phyloP scores from a whole-genome alignment of 1,139 yeast species.

The Insectozyma bohioensis region DNA sequence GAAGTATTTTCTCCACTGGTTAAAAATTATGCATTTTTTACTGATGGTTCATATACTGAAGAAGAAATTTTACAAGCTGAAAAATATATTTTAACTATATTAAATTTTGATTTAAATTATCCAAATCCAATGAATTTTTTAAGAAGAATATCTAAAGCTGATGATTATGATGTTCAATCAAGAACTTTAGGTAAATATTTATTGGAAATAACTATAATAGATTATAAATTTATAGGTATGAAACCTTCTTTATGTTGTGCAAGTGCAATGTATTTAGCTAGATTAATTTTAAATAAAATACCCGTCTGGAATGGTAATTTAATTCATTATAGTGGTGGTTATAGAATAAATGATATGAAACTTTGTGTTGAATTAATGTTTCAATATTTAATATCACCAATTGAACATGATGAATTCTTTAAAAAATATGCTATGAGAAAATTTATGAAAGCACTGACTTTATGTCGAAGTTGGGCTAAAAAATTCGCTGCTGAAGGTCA shows the following conservation, averaged over 20 bases:
- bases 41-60: slow-evolving; percentile 81
- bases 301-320: slow-evolving; percentile 82
- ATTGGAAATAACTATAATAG: slow-evolving; percentile 78
- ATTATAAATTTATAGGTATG: slow-evolving; percentile 75
- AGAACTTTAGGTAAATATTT: slow-evolving; percentile 91
- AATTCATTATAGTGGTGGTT: slow-evolving; percentile 92
- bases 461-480: slow-evolving; percentile 92
- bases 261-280: slow-evolving; percentile 85
- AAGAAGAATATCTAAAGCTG: slow-evolving; percentile 92
- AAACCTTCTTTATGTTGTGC: slow-evolving; percentile 87
- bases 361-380: slow-evolving; percentile 73
- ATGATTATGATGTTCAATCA: slow-evolving; percentile 88
- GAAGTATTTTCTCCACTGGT: slow-evolving; percentile 92
- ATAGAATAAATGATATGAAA: slow-evolving; percentile 67
- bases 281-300: slow-evolving; percentile 70
- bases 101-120: slow-evolving; percentile 78
- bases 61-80: slow-evolving; percentile 89
- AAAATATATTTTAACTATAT: slow-evolving; percentile 71
- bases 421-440: slow-evolving; percentile 90
- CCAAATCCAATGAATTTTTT: slow-evolving; percentile 95
- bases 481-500: slow-evolving; percentile 43
- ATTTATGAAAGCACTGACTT: slow-evolving; percentile 85
- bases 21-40: slow-evolving; percentile 82
- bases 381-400: slow-evolving; percentile 80
- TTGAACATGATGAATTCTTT: slow-evolving; percentile 88